Evolutionary conservation across 2,329 filamentous ascomycete genomes (phyloP).

Genomic region (Pseudogymnoascus sp.): DNA sequence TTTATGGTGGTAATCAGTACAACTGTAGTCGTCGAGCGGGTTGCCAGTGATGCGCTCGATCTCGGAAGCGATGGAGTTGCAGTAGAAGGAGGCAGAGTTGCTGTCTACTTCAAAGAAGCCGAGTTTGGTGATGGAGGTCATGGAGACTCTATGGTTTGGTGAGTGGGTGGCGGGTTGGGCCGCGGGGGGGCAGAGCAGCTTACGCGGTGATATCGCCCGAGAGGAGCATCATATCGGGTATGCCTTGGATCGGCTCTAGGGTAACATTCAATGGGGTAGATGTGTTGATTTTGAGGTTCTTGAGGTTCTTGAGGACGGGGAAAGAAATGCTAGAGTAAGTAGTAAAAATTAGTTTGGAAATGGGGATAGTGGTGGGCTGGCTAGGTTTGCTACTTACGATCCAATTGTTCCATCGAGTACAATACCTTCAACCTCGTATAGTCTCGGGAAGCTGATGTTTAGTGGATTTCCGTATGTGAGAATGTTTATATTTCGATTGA

Average conservation of each 20-base stretch:
- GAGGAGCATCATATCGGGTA: neutral
- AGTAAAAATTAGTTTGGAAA: neutral
- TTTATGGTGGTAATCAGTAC: too few species aligned
- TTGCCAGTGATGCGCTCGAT: too few species aligned
- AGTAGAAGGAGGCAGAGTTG: too few species aligned
- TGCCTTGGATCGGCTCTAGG: neutral
- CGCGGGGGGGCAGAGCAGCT: neutral
- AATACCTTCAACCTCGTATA: conserved; percentile 9
- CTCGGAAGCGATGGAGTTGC: too few species aligned
- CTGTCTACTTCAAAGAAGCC: too few species aligned
- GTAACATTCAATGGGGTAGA: neutral
- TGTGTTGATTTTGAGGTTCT: neutral
- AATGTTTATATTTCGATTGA: neutral
- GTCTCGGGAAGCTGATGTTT: neutral
- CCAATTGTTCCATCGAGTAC: neutral
- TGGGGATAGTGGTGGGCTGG: too few species aligned
- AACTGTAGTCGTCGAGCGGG: too few species aligned
- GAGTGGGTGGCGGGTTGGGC: neutral
- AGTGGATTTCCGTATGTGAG: neutral
- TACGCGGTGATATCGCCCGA: neutral
- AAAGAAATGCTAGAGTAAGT: neutral
- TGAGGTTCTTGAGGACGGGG: neutral
- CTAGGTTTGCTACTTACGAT: neutral
- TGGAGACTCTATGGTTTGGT: neutral
- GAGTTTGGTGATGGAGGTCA: neutral